phyloP scores from a whole-genome alignment of 2,329 filamentous ascomycete genomes.

The Aureobasidium sp. region DNA sequence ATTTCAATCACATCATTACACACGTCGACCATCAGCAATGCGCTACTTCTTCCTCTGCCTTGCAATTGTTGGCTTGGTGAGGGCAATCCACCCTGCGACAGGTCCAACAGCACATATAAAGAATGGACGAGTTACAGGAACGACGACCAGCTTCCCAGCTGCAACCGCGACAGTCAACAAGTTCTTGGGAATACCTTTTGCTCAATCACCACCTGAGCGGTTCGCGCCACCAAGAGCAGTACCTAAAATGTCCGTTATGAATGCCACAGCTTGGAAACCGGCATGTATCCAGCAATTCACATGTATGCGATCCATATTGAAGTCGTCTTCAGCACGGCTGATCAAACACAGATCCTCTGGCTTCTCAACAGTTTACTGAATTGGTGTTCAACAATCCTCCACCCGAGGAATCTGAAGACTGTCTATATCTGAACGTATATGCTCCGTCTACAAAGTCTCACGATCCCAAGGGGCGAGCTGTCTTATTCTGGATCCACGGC shows the following conservation, averaged over 20 bases:
- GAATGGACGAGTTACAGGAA: conserved; percentile 25
- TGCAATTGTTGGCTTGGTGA: neutral
- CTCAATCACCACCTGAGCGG: conserved; percentile 25
- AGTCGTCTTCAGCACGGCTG: conserved; percentile 5
- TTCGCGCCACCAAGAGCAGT: conserved; percentile 24
- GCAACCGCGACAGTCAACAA: conserved; percentile 29
- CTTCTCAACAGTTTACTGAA: conserved; percentile 26
- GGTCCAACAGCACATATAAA: conserved; percentile 26
- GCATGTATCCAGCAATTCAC: conserved; percentile 30
- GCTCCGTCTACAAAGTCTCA: conserved; percentile 26
- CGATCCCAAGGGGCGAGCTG: conserved; percentile 23
- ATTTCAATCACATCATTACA: neutral
- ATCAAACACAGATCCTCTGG: conserved; percentile 23
- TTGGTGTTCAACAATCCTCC: conserved; percentile 27
- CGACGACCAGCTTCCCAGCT: conserved; percentile 25
- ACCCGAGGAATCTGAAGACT: conserved; percentile 31
- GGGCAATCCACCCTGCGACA: neutral
- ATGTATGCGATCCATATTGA: neutral
- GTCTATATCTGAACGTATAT: conserved; percentile 31
- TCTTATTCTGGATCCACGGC: conserved; percentile 33
- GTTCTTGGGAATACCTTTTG: conserved; percentile 31
- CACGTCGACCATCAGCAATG: neutral
- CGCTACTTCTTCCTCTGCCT: neutral
- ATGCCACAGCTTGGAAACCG: conserved; percentile 26
- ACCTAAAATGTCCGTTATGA: conserved; percentile 17